Evolutionary conservation across 1,284 basidiomycete species (phyloP), one percentile per base, ranked within the genome.

Genomic region (Rhodotorula sp.): DNA sequence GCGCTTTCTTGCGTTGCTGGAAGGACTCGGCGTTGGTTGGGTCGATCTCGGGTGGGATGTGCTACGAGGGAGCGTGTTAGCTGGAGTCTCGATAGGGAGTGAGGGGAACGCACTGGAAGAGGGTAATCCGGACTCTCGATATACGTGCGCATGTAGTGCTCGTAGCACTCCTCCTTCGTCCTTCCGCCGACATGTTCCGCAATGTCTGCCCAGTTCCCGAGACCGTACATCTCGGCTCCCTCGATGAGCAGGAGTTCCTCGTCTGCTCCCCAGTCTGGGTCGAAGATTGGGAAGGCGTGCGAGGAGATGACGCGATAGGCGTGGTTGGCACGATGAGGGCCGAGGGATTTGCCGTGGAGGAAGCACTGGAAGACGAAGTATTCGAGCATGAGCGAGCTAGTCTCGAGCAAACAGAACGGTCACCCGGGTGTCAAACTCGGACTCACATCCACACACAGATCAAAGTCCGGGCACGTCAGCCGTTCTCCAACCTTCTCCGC

Each of bases 141-240:
- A 78, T 94, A 99, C 44, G 91, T 87, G 54, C 86, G 80, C 58
- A 88, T 85, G 80, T 99, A 99, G 82, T 99, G 95, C 63, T 88
- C 82, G 81, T 95, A 90, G 34, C 94, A 92, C 78, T 99, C 95
- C 78, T 97, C 94, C 79, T 90, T 94, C 11, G 92, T 91, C 64
- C 94, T 86, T 9, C 74, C 77, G 10, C 96, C 95, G 63, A 99
- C 88, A 73, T 98, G 92, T 77, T 96, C 94, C 2, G 94, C 91
- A 61, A 96, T 92, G 78, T 95, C 94, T 78, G 90, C 89, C 95
- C 95, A 99, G 80, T 98, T 99, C 20, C 96, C 96, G 30, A 99
- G 81, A 1, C 95, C 95, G 78, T 94, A 91, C 47, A 88, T 85
- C 44, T 91, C 87, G 65, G 94, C 89, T 17, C 94, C 96, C 68